Base-by-base conservation (phyloP, 2,329 filamentous ascomycete genomes). In the Aureobasidium sp. region DNA sequence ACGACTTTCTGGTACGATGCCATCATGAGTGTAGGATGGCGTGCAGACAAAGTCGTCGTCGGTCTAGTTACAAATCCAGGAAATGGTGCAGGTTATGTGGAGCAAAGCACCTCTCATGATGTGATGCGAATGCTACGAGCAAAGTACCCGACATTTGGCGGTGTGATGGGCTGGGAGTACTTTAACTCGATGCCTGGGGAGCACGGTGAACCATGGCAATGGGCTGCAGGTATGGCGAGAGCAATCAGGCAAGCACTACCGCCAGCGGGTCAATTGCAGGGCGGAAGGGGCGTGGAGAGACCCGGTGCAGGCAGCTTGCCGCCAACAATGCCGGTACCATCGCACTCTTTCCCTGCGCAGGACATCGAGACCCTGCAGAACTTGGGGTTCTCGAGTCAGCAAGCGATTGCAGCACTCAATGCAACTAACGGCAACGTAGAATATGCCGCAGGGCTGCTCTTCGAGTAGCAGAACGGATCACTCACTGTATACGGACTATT, bases 91-190 rank as follows among this genome's bases (percentile, higher is more conserved):
- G 73, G 90, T 77, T 62, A 76, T 52, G 84, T 92, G 1, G 79
- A 82, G 1, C 81, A 84, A 62, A 79, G 82, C 50, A 72, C 79
- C 15, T 75, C 90, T 27, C 79, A 80, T 12, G 76, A 78, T 20
- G 83, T 87, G 23, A 72, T 91, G 48, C 78, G 79, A 34, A 70
- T 78, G 44, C 71, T 91, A 66, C 76, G 81, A 39, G 77, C 82
- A 39, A 80, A 80, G 63, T 89, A 89, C 68, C 82, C 83, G 1
- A 77, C 77, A 0, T 94, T 96, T 72, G 92, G 91, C 0, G 92
- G 92, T 0, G 86, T 97, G 7, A 94, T 94, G 86, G 91, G 91
- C 2, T 97, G 92, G 92, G 92, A 97, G 76, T 96, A 94, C 72
- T 96, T 93, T 77, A 95, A 96, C 77, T 84, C 87, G 61, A 73